Conservation (phyloP, 805 yeast species). For the Wickerhamiella alocasiicola region DNA sequence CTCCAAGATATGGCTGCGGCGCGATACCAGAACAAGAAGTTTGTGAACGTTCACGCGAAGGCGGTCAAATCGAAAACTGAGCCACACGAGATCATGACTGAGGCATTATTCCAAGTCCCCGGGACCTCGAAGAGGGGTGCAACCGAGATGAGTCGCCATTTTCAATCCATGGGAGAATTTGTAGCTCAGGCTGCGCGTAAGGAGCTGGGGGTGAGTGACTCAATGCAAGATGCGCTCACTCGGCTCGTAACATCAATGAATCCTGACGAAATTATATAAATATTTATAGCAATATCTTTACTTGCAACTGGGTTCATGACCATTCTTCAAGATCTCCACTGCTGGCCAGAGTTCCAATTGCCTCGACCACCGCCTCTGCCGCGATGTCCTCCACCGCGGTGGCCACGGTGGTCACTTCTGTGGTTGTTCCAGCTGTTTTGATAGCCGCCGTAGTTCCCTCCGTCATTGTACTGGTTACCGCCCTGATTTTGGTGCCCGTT, state of each 20-base stretch:
- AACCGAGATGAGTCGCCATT: neutral
- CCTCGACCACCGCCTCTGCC: too few relatives aligned
- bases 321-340: too few relatives aligned
- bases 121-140: slow-evolving; percentile 1
- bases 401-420: neutral
- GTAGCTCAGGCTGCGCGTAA: neutral
- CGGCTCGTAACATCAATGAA: neutral
- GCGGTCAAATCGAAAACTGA: slow-evolving; percentile 4
- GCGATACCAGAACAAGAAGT: neutral
- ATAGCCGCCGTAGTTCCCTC: slow-evolving; percentile 20
- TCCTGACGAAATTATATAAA: slow-evolving; percentile 4
- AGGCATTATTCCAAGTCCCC: slow-evolving; percentile 3
- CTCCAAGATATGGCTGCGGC: slow-evolving; percentile 1
- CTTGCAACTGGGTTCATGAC: too few relatives aligned
- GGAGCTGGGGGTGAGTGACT: neutral
- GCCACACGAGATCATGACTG: neutral
- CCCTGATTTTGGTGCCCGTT: slow-evolving; percentile 12
- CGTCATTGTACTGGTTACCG: slow-evolving; percentile 19
- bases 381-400: neutral
- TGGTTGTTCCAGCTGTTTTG: slow-evolving; percentile 15
- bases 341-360: too few relatives aligned
- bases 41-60: neutral
- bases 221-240: neutral
- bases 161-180: slow-evolving; percentile 3
- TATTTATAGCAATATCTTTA: neutral